Evolutionary conservation across 1,284 basidiomycete genomes (phyloP), one percentile per base, ranked within the genome.

Genomic region (Coniferiporia weirii): DNA sequence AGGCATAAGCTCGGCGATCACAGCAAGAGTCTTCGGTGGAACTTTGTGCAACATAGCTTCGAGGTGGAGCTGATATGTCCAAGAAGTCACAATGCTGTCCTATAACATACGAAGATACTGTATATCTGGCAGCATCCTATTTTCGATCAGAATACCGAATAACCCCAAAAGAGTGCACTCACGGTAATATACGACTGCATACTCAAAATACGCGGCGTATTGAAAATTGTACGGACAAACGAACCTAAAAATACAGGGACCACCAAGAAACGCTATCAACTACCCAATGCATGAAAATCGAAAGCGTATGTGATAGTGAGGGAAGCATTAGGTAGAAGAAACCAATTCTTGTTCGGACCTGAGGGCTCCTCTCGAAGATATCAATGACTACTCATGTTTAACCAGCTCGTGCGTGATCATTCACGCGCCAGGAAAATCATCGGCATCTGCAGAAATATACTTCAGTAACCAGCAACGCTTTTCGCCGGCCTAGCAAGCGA

Each of bases 1-100:
- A 45, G 52, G 52, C 38, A 27, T 44, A 54, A 46, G 44, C 43
- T 54, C 53, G 53, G 53, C 46, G 43, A 44, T 44, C 53, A 19
- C 17, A 22, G n/a, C 20, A 44, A 34, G 10, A n/a, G 38, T 22
- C 32, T 15, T 34, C 53, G 53, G 53, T 32, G 53, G 46, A 54
- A 54, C 38, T 40, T 35, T 15, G 10, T 34, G n/a, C 3, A 4
- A 20, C 20, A 34, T 45, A 43, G 45, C 53, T 47, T 17, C 19
- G 9, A 13, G 43, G 44, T 54, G 53, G 53, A 46, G 53, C 27
- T 46, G 43, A 46, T 19, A 46, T 46, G 43, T 54, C 53, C 40
- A 32, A 46, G 40, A 44, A 32, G 6, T 32, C n/a, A 17, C 3
- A 47, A 34, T 17, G 12, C 7, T 17, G 4, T 22, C 17, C 10